Evolutionary conservation across 2,329 filamentous ascomycete genomes (phyloP), one percentile per base, ranked within the genome.

Genomic region (Penicillium sp.): DNA sequence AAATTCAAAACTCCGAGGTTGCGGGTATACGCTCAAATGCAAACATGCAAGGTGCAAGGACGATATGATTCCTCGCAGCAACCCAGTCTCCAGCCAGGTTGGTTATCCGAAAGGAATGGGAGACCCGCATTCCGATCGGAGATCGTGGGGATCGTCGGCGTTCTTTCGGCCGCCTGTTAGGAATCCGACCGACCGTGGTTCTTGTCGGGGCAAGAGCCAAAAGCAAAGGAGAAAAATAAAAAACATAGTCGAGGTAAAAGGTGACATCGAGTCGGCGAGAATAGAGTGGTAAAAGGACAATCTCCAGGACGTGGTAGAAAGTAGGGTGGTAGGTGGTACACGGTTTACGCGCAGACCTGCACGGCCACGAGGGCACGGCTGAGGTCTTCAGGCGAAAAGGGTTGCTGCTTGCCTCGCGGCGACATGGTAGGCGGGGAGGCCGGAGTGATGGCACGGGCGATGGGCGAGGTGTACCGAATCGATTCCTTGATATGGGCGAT

Each of bases 301-400:
- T 61, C 56, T 53, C 56, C 54, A 35, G 54, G 56, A 59, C 50
- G 38, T 53, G 47, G 45, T 18, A 45, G 46, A 46, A 47, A 44
- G 44, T 43, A 52, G 23, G 20, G 20, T 23, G 23, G 10, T 15
- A 42, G 29, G 24, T 20, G 39, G 29, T 42, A 32, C 31, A 46
- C 12, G 20, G 32, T n/a, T 54, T 51, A 63, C 31, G 52, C 56
- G 56, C 61, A 67, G 47, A 70, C 60, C 51, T 66, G 65, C 44
- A 71, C 62, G 44, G 67, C 66, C 57, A 61, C 64, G 64, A 72
- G 63, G 51, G 69, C 69, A 47, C 66, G 64, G 25, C 62, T 55
- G 56, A 72, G 58, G 54, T 71, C 65, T 6, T 71, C 64, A 7
- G 69, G 66, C 13, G 63, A 50, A 43, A 72, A 69, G 3, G 67